phyloP scores from a whole-genome alignment of 441 rosid species.

The Euphorbia corollata region DNA sequence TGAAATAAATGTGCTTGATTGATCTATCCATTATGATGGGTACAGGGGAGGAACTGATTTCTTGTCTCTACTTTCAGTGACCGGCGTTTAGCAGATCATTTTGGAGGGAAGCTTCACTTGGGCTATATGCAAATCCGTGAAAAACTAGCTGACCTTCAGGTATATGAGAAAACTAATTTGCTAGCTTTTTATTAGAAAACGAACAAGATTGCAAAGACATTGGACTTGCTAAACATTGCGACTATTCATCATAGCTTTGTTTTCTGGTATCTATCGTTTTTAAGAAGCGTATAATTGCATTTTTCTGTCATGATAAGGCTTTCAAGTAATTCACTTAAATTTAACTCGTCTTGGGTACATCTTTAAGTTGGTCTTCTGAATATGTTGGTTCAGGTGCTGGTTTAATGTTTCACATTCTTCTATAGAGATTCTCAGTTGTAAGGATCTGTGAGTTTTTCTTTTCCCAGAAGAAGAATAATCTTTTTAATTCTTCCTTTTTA shows the following conservation, averaged over 20 bases:
- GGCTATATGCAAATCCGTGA: constrained; percentile 98
- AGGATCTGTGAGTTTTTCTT: constrained; percentile 54
- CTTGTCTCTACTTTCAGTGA: constrained; percentile 60
- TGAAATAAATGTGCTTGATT: constrained; percentile 16
- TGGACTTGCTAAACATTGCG: not conserved
- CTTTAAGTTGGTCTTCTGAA: constrained; percentile 42
- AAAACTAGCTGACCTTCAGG: constrained; percentile 87
- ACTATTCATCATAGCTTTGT: constrained; percentile 4
- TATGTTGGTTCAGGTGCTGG: constrained; percentile 67
- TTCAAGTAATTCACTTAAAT: not conserved
- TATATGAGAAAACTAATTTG: constrained; percentile 20
- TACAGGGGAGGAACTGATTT: constrained; percentile 26
- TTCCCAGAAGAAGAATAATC: constrained; percentile 29
- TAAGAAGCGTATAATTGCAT: not conserved
- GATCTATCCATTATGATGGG: constrained; percentile 15
- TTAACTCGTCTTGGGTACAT: constrained; percentile 12
- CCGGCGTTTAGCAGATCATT: constrained; percentile 98
- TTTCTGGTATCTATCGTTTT: not conserved
- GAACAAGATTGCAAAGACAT: not conserved
- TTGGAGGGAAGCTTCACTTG: constrained; percentile 97
- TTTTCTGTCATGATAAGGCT: not conserved
- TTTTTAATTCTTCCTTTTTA: constrained; percentile 9
- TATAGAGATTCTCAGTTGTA: constrained; percentile 47
- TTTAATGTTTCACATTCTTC: constrained; percentile 51
- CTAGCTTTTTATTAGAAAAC: not conserved